Conservation (phyloP, 176 grass and related monocot genomes). For the Secale cereale region DNA sequence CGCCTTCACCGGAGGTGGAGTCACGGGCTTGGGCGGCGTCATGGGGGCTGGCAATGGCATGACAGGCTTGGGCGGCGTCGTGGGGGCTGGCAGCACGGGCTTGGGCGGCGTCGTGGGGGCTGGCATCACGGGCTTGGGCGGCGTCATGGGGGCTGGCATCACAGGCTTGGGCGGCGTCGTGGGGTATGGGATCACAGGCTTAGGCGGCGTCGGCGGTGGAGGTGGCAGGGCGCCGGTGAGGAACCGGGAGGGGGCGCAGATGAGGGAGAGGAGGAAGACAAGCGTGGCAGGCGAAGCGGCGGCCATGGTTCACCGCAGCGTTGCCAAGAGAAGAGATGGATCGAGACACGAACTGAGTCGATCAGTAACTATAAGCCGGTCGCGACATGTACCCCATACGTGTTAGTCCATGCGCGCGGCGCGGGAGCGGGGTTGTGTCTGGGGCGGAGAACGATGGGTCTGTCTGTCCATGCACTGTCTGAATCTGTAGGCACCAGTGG, state of each 20-base stretch:
- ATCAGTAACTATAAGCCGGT: neutral
- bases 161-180: neutral
- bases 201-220: neutral
- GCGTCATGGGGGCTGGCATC: neutral
- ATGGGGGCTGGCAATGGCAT: neutral
- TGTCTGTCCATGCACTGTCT: neutral
- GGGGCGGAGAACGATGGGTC: neutral
- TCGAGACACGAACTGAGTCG: neutral
- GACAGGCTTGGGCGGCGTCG: neutral
- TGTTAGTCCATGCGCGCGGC: neutral
- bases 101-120: neutral
- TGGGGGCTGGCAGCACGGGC: neutral
- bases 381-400: neutral
- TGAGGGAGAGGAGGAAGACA: neutral
- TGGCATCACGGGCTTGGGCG: neutral
- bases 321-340: too few species aligned
- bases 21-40: neutral
- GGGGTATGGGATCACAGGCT: neutral
- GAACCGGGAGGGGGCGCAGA: neutral
- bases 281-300: neutral
- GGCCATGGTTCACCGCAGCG: neutral
- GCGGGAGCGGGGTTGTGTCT: neutral
- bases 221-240: neutral
- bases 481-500: neutral
- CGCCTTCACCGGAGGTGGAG: neutral